Conservation (phyloP, 441 rosid genomes). For the Populus hybrid region DNA sequence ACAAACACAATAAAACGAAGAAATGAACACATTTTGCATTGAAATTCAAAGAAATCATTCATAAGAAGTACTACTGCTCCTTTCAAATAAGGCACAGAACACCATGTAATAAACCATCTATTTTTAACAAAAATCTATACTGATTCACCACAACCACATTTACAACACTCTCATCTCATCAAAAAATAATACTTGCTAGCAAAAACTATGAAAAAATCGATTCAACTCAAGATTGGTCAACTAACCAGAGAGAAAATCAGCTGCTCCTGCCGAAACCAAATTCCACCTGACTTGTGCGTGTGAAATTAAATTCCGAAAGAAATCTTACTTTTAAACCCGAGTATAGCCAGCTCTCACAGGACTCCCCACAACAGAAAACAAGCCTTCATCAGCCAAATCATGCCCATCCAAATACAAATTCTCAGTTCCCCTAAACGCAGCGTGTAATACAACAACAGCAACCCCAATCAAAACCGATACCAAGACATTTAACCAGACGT, state of each 20-base stretch:
- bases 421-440: slow-evolving; percentile 47
- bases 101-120: background rate
- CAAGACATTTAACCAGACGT: slow-evolving; percentile 60
- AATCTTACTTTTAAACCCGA: slow-evolving; percentile 23
- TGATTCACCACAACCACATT: background rate
- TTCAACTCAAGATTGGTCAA: background rate
- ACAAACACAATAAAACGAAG: background rate
- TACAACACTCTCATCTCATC: slow-evolving; percentile 8
- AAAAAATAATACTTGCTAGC: background rate
- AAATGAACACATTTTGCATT: background rate
- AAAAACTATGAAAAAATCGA: background rate
- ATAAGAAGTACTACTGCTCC: background rate
- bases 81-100: background rate
- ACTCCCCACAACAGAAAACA: slow-evolving; percentile 53
- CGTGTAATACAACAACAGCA: slow-evolving; percentile 39
- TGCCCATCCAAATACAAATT: slow-evolving; percentile 48
- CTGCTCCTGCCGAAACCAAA: background rate
- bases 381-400: slow-evolving; percentile 35
- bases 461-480: slow-evolving; percentile 48
- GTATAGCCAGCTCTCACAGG: slow-evolving; percentile 36
- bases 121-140: background rate
- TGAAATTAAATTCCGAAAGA: background rate
- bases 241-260: background rate
- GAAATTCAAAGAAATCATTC: background rate
- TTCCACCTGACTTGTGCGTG: background rate